Evolutionary conservation across 2,329 filamentous ascomycete genomes (phyloP), one percentile per base, ranked within the genome.

Genomic region (Penicillium paneum): DNA sequence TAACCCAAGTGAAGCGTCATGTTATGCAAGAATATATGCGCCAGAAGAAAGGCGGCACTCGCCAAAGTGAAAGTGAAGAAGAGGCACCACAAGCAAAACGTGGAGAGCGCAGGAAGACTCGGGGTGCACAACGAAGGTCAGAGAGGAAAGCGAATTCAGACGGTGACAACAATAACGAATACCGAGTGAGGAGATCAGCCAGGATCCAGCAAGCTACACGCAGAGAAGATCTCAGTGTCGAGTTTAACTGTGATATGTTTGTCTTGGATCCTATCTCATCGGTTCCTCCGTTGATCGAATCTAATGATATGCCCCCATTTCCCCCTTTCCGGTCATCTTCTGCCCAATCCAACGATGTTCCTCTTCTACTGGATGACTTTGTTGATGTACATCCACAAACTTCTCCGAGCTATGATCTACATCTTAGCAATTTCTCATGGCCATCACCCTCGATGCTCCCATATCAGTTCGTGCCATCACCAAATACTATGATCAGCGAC

Each of bases 21-120:
- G 73, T 76, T 7, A 76, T 76, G 74, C 71, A 74, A 55, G 72
- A 76, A 47, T 74, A 70, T 56, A 72, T 75, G 64, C 71, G 71
- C 19, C 71, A 74, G 42, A 75, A 74, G 50, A 64, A 64, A 47
- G 49, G 61, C 2, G 35, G 43, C 10, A 17, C 52, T 13, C 62
- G 53, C 10, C 55, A 62, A 7, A 61, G 58, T 39, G 59, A 60
- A 8, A 59, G 56, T 36, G 60, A 64, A 36, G 58, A 57, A 26
- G 58, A 62, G 26, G 36, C 29, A 11, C 40, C 50, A 21, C 52
- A 26, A 43, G 29, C 52, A 3, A 61, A 59, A 36, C 56, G 53
- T 29, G 56, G 58, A 15, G 57, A 60, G 17, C 59, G 58, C 3
- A 63, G 31, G 41, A 59, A 56, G 45, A 43, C 24, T 21, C 47